Evolutionary conservation across 2,329 filamentous ascomycete species (phyloP), one percentile per base, ranked within the genome.

Genomic region (Stachybotrys elegans): DNA sequence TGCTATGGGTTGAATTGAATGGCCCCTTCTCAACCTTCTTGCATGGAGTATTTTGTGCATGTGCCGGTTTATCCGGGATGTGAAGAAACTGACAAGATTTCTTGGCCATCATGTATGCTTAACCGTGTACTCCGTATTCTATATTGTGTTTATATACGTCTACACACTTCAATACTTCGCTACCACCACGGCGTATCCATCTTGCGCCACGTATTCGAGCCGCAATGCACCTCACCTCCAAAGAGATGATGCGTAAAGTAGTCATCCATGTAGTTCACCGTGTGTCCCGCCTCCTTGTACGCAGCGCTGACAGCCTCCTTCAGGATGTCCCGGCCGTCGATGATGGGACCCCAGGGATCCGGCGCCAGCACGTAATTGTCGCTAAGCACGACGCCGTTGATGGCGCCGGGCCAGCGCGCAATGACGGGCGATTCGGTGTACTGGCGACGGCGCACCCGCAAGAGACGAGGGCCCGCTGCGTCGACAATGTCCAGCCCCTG

Each of bases 301-400:
- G 43, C 49, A 5, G 44, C 43, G 17, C 14, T 27, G 2, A 56
- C 46, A 1, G 48, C 50, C n/a, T 42, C 39, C 9, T 50, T 48
- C 3, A 60, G 22, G 9, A 57, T 40, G 34, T 60, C 56, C 12
- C 22, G 22, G 0, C 50, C 54, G n/a, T 58, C 27, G 6, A 57
- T 46, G 4, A 37, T 32, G 2, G 55, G 55, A 1, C 55, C 51
- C 50, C 50, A 60, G 0, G 48, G 53, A 36, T 55, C 57, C 2
- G 54, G 52, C 4, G 45, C 32, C 3, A 60, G 14, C 7, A 43
- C 31, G 8, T 57, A 58, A 16, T 19, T 47, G 22, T 40, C 39
- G 42, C n/a, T 47, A 43, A 54, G 43, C 3, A 59, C 52, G n/a
- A 59, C 22, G 4, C 52, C 45, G 22, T 58, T 59, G 35, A 59